Conservation (phyloP, 1,284 basidiomycete genomes). For the Agaricales sp. region DNA sequence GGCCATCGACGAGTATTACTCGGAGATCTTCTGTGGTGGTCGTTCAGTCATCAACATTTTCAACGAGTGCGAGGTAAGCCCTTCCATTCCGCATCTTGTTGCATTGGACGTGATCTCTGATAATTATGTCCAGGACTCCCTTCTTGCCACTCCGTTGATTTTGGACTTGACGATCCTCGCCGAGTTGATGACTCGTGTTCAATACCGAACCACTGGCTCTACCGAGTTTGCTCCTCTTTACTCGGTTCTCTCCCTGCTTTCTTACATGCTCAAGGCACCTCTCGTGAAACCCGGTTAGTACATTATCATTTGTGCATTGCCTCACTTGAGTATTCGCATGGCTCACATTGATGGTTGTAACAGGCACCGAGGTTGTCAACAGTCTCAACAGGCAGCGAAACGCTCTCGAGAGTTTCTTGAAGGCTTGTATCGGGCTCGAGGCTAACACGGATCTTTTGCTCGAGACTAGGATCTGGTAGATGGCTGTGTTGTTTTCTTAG, state of each 20-base stretch:
- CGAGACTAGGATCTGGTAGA: conserved; percentile 83
- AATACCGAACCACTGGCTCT: conserved; percentile 56
- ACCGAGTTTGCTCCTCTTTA: conserved; percentile 75
- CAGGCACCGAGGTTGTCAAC: conserved; percentile 87
- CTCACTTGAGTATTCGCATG: neutral
- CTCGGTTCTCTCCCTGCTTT: conserved; percentile 81
- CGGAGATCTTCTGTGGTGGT: conserved; percentile 82
- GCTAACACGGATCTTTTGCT: conserved; percentile 74
- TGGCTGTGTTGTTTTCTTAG: neutral
- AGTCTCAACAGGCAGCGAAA: conserved; percentile 90
- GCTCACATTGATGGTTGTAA: conserved; percentile 1
- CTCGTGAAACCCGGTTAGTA: conserved; percentile 94
- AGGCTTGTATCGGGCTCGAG: conserved; percentile 87
- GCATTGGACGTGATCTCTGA: conserved; percentile 3
- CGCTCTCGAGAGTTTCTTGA: conserved; percentile 87
- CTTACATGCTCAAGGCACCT: conserved; percentile 97
- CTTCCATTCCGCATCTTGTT: neutral
- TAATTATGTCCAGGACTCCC: conserved; percentile 60
- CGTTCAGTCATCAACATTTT: conserved; percentile 86
- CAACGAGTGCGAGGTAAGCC: conserved; percentile 83
- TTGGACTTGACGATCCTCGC: conserved; percentile 91
- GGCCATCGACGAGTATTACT: conserved; percentile 98
- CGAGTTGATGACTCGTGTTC: conserved; percentile 89
- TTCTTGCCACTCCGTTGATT: conserved; percentile 93
- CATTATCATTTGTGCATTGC: conserved; percentile 13